These are phyloP conservation scores for Artomyces pyxidatus DNA, from an alignment of 768 basidiomycete species.

Conservation along the genomic window DNA sequence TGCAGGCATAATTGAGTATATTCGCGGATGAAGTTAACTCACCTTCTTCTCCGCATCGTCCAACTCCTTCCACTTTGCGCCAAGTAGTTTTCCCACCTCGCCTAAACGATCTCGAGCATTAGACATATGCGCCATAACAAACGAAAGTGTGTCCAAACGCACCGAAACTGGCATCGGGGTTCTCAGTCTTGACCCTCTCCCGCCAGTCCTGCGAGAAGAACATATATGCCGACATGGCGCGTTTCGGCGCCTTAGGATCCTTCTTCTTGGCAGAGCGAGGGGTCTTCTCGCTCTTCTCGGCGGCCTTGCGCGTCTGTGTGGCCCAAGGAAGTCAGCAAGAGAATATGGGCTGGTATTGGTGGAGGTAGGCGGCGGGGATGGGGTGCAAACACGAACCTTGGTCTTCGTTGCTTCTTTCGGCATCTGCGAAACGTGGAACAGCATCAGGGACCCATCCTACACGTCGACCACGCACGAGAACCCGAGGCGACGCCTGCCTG, in stretches of 20 bases:
- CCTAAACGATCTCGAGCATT: slow-evolving; percentile 34
- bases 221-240: slow-evolving; percentile 96
- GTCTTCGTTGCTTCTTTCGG: slow-evolving; percentile 69
- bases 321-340: slow-evolving; percentile 7
- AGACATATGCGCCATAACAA: slow-evolving; percentile 12
- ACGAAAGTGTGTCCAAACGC: slow-evolving; percentile 15
- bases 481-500: too few relatives aligned
- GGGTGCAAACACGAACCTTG: slow-evolving; percentile 41
- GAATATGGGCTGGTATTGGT: slow-evolving; percentile 1
- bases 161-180: slow-evolving; percentile 94
- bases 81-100: slow-evolving; percentile 91
- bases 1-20: not conserved
- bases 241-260: slow-evolving; percentile 82
- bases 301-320: slow-evolving; percentile 58
- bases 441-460: slow-evolving; percentile 30
- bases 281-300: slow-evolving; percentile 61
- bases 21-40: slow-evolving; percentile 8
- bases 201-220: slow-evolving; percentile 97
- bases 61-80: slow-evolving; percentile 96
- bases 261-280: slow-evolving; percentile 51
- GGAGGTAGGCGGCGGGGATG: slow-evolving; percentile 12
- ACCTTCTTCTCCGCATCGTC: slow-evolving; percentile 90
- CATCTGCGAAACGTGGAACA: slow-evolving; percentile 44
- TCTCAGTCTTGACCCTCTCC: slow-evolving; percentile 91
- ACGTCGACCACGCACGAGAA: slow-evolving; percentile 22